Base-by-base conservation (phyloP, 2,329 filamentous ascomycete genomes). In the Scedosporium minutisporum region DNA sequence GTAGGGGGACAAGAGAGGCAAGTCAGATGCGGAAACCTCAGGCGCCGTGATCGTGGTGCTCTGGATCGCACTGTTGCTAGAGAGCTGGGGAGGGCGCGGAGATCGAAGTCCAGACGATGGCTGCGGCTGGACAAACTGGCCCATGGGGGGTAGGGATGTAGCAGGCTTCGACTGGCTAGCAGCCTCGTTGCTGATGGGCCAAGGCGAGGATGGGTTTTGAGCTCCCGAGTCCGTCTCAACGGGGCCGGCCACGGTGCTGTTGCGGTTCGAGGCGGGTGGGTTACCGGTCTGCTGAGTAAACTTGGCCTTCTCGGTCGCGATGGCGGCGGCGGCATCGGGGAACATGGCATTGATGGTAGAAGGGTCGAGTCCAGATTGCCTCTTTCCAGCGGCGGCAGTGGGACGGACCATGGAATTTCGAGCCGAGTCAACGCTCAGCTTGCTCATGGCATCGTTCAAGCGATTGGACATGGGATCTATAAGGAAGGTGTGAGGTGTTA, bases 281-380 rank as follows among this genome's bases (percentile, higher is more conserved):
- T 93, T 91, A 64, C 93, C 95, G 3, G 93, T 96, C 73, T 96
- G 90, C 74, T 97, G 93, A 18, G 93, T 96, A 72, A 96, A 97
- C 74, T 97, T 96, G 64, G 93, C 93, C 79, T 97, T 97, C 76
- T 99, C 93, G 65, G 95, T 96, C 27, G 93, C 93, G 74, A 99
- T 97, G n/a, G 95, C 95, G 51, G 93, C 93, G 14, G 95, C 95
- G 55, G 95, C 95, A 78, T 99, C 95, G 6, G 95, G 95, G 74
- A 99, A 99, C 95, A 99, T 97, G 70, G 91, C 92, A 76, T 96
- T 96, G 76, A 99, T 97, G 25, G 91, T 96, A 38, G 88, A 91
- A 4, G 91, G 83, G 72, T 97, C 93, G 63, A 99, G 86, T n/a
- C 89, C 92, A 57, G 95, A 97, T 73, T 96, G 95, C 68, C 95